Conservation (phyloP, 331 rosid species). For the Dryas integrifolia region DNA sequence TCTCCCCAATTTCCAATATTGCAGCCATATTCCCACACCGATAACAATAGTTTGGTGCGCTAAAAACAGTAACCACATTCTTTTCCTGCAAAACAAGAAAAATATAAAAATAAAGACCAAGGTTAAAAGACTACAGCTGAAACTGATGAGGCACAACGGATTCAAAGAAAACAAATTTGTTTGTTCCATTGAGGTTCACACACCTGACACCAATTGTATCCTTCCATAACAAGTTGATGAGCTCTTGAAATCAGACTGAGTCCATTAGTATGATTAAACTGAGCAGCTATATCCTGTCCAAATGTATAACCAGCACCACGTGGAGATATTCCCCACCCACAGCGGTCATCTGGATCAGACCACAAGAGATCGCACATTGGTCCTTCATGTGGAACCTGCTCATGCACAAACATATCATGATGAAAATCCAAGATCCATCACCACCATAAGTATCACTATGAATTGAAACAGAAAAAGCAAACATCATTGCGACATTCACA, state of each 20-base stretch:
- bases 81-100: constrained; percentile 57
- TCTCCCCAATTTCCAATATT: constrained; percentile 93
- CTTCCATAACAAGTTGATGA: constrained; percentile 99
- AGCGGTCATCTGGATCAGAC: constrained; percentile 99
- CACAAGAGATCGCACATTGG: constrained; percentile 98
- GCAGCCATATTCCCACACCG: constrained; percentile 99
- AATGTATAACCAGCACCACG: constrained; percentile 99
- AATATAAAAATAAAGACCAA: not conserved
- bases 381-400: constrained; percentile 97
- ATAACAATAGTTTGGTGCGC: constrained; percentile 97
- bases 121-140: constrained; percentile 24
- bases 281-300: constrained; percentile 97
- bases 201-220: constrained; percentile 99
- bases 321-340: constrained; percentile 99
- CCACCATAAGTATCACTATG: too few species aligned
- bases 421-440: not conserved
- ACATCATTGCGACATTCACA: not conserved
- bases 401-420: constrained; percentile 21
- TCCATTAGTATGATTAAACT: constrained; percentile 93
- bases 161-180: not conserved
- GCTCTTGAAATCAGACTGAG: constrained; percentile 96
- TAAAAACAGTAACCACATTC: constrained; percentile 96
- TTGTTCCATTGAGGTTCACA: constrained; percentile 19
- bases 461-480: not conserved
- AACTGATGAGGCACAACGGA: not conserved